Base-by-base conservation (phyloP, 345 rosid genomes). In the Passiflora organensis region DNA sequence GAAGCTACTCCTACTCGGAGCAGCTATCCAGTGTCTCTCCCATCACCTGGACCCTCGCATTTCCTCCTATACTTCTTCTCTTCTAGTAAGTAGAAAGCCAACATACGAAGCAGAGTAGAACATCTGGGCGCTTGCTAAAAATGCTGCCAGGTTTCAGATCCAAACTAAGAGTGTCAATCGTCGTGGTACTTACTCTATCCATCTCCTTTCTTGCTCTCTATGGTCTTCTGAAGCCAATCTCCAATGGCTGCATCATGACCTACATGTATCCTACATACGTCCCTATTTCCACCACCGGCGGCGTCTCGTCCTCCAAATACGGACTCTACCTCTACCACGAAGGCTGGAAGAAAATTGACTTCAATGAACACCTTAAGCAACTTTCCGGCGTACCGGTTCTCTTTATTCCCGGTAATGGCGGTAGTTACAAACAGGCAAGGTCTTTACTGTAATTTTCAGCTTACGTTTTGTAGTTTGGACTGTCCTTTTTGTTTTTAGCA, bases 251-350 rank as follows among this genome's bases (percentile, higher is more conserved):
- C 53, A 55, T 69, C 3, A 93, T 93, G 99, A 93, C 99, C 6
- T 93, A 84, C 57, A 89, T 93, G 99, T 86, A 93, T 80, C 99
- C 99, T 0, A 93, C 95, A 1, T 93, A 93, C 52, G 79, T 93
- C 60, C 96, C 96, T 0, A 82, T 93, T 56, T 76, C 94, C 6
- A 60, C 74, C 6, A 57, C 58, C 25, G 78, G 64, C 14, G 72
- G 58, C 51, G 68, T 56, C 32, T 67, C 85, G 0, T 56, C 86
- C 10, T 71, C 74, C 13, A 89, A 83, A 67, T 93, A 93, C 17
- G 95, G 85, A 1, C 61, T 93, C 67, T 79, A 81, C 72, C 75
- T 86, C 76, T 93, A 93, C 68, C 96, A 89, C 34, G 99, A 93
- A 80, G 97, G 99, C 0, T 93, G 99, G 99, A 84, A 76, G 67